Conservation (phyloP, 176 grass and related monocot species). For the Stipa capillata region DNA sequence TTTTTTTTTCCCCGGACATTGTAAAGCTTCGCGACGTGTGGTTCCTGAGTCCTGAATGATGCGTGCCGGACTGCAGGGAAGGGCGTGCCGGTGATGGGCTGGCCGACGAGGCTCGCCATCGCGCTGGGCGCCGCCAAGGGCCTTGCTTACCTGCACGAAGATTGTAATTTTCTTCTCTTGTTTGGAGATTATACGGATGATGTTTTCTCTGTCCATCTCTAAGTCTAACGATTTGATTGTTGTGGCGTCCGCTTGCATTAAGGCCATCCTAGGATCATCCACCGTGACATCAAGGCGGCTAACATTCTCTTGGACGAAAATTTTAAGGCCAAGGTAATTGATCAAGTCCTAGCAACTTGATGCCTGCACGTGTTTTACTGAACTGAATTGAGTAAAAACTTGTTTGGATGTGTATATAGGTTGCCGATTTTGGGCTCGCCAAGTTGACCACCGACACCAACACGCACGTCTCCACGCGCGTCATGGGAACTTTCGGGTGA, state of each 20-base stretch:
- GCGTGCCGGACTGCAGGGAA: no score
- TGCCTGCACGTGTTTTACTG: no score
- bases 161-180: conserved; percentile 40
- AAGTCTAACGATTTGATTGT: not conserved
- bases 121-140: conserved; percentile 91
- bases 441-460: conserved; percentile 83
- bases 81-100: conserved; percentile 61
- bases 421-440: conserved; percentile 90
- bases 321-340: conserved; percentile 74
- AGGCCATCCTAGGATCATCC: conserved; percentile 95
- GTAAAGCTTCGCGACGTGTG: no score
- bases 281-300: conserved; percentile 88
- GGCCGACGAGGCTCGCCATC: conserved; percentile 66
- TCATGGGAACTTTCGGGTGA: conserved; percentile 98
- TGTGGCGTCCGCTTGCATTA: not conserved
- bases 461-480: conserved; percentile 92
- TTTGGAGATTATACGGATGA: no score
- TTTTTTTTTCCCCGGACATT: no score
- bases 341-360: no score
- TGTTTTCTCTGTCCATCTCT: no score
- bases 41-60: no score
- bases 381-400: not conserved
- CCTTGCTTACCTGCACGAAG: conserved; percentile 94
- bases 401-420: conserved; percentile 31
- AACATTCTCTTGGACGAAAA: conserved; percentile 93